These are phyloP conservation scores for Fusarium secorum DNA, from an alignment of 2,329 filamentous ascomycete species.

Conservation along the genomic window DNA sequence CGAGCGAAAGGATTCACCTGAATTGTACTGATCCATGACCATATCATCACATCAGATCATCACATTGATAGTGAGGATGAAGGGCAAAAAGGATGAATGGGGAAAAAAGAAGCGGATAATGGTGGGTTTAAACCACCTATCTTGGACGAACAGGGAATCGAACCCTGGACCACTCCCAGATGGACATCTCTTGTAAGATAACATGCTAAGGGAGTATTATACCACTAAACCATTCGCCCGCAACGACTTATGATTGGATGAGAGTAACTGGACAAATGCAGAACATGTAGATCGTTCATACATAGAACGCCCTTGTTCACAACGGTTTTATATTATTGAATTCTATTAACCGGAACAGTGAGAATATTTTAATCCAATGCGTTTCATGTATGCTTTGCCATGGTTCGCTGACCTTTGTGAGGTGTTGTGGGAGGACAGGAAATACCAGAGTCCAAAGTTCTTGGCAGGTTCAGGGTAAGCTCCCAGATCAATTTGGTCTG, in stretches of 20 bases:
- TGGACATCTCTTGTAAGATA: background rate
- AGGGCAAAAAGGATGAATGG: background rate
- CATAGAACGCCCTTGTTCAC: rapidly evolving
- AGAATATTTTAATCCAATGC: rapidly evolving
- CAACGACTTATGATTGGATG: slow-evolving; percentile 3
- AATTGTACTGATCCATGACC: background rate
- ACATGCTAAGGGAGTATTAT: slow-evolving; percentile 29
- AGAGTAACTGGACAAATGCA: rapidly evolving
- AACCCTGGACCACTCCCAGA: slow-evolving; percentile 32
- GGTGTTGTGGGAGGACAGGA: too few species aligned
- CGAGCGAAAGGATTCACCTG: background rate
- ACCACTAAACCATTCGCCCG: slow-evolving; percentile 24
- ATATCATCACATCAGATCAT: background rate
- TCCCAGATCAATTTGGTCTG: background rate
- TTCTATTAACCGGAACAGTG: rapidly evolving
- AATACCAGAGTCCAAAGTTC: rapidly evolving
- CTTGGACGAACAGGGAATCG: slow-evolving; percentile 32
- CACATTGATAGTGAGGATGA: background rate
- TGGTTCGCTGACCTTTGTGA: rapidly evolving
- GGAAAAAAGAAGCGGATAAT: slow-evolving; percentile 5
- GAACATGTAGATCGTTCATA: rapidly evolving
- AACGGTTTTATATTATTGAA: rapidly evolving
- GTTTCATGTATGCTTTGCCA: rapidly evolving
- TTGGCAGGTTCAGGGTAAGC: background rate
- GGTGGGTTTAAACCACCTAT: slow-evolving; percentile 11